Conservation (phyloP, 257 asterid species). For the Lavandula angustifolia region DNA sequence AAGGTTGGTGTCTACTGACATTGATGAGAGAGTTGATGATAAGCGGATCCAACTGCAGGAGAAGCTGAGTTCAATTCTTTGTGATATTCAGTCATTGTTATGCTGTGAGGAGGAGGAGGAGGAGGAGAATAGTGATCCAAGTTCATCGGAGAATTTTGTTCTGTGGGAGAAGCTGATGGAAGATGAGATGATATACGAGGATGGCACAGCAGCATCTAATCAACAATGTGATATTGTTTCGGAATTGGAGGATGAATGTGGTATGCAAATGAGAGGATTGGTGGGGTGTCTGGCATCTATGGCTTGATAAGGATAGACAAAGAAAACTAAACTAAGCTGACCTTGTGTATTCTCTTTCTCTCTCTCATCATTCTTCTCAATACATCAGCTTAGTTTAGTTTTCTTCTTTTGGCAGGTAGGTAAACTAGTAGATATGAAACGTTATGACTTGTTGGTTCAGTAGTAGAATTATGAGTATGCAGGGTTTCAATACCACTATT, state of each 20-base stretch:
- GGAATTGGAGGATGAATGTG: conserved; percentile 48
- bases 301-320: conserved; percentile 19
- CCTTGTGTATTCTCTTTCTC: not conserved
- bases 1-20: conserved; percentile 3
- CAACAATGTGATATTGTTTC: conserved; percentile 43
- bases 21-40: conserved; percentile 25
- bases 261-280: conserved; percentile 29
- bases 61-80: conserved; percentile 39
- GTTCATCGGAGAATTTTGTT: conserved; percentile 59
- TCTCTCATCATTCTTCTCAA: not conserved
- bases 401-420: too few relatives aligned
- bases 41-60: conserved; percentile 37
- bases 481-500: too few relatives aligned
- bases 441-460: too few relatives aligned
- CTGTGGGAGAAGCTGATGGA: conserved; percentile 93
- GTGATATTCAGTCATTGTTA: conserved; percentile 48
- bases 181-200: conserved; percentile 84
- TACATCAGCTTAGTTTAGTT: too few relatives aligned
- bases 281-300: conserved; percentile 30
- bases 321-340: too few relatives aligned
- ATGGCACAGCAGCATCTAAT: conserved; percentile 23
- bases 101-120: conserved; percentile 48
- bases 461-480: too few relatives aligned
- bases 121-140: conserved; percentile 30
- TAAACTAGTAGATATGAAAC: too few relatives aligned